Conservation (phyloP, 2,329 filamentous ascomycete genomes). For the Fusarium globosum region DNA sequence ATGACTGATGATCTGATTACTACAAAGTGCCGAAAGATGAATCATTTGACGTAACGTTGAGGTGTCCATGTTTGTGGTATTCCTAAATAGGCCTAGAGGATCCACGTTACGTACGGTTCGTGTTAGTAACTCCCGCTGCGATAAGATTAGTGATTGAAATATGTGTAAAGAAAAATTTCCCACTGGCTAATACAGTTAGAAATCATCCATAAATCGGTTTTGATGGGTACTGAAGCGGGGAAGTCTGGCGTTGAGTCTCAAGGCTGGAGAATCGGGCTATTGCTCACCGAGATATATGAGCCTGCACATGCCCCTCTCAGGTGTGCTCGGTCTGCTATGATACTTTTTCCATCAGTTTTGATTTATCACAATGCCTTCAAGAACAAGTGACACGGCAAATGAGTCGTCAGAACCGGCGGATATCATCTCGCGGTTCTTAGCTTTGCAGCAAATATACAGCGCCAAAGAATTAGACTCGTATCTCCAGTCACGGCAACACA, state of each 20-base stretch:
- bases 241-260: not conserved
- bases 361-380: not conserved
- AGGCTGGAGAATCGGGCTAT: not conserved
- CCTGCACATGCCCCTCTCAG: fast-evolving
- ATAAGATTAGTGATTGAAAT: slow-evolving; percentile 2
- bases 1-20: slow-evolving; percentile 5
- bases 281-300: slow-evolving; percentile 6
- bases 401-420: not conserved
- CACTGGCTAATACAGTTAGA: not conserved
- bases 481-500: not conserved
- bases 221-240: not conserved
- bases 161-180: not conserved
- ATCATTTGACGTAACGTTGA: not conserved
- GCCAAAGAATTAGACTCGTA: slow-evolving; percentile 3
- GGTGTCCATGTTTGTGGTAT: not conserved
- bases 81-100: not conserved
- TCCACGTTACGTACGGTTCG: slow-evolving; percentile 16
- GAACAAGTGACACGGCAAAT: fast-evolving
- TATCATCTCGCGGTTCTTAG: not conserved
- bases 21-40: not conserved
- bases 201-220: fast-evolving
- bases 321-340: not conserved
- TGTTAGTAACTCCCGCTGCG: slow-evolving; percentile 14
- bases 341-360: fast-evolving
- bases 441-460: slow-evolving; percentile 19